These are phyloP conservation scores for Xylariomycetidae sp. DNA, from an alignment of 2,329 filamentous ascomycete species.

Conservation along the genomic window DNA sequence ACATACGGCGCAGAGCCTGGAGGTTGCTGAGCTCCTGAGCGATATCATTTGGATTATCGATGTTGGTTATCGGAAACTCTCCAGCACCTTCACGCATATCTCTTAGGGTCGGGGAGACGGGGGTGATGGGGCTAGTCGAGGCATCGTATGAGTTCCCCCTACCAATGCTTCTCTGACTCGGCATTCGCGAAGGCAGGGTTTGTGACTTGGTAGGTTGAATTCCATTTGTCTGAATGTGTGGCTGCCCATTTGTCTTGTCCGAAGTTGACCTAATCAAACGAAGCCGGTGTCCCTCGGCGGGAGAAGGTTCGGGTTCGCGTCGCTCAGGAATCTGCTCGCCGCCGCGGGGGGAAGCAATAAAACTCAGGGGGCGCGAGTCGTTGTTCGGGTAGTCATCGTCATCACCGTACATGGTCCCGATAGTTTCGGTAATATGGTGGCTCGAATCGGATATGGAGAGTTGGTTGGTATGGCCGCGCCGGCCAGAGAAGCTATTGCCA, in stretches of 20 bases:
- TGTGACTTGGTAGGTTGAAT: conserved; percentile 39
- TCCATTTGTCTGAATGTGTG: conserved; percentile 19
- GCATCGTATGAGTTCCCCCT: conserved; percentile 33
- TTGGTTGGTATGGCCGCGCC: conserved; percentile 54
- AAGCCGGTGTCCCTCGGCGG: conserved; percentile 35
- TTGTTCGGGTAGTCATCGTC: conserved; percentile 53
- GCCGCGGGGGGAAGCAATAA: conserved; percentile 56
- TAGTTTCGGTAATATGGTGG: conserved; percentile 92
- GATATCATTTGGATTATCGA: conserved; percentile 83
- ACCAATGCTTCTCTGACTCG: conserved; percentile 33
- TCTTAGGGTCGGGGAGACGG: conserved; percentile 49
- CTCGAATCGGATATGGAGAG: conserved; percentile 77
- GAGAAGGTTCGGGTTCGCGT: conserved; percentile 22
- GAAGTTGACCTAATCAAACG: conserved; percentile 42
- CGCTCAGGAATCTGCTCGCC: conserved; percentile 44
- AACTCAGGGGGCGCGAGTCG: conserved; percentile 65
- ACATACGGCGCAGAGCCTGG: conserved; percentile 85
- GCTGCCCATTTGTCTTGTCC: conserved; percentile 32
- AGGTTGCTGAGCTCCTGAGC: conserved; percentile 90
- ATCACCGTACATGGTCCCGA: conserved; percentile 85
- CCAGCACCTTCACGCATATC: conserved; percentile 60
- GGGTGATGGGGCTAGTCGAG: conserved; percentile 24
- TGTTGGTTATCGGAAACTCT: conserved; percentile 81
- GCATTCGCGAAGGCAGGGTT: conserved; percentile 34
- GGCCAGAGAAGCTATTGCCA: conserved; percentile 52